phyloP scores from a whole-genome alignment of 768 basidiomycete species.

The Mycena vulgaris region DNA sequence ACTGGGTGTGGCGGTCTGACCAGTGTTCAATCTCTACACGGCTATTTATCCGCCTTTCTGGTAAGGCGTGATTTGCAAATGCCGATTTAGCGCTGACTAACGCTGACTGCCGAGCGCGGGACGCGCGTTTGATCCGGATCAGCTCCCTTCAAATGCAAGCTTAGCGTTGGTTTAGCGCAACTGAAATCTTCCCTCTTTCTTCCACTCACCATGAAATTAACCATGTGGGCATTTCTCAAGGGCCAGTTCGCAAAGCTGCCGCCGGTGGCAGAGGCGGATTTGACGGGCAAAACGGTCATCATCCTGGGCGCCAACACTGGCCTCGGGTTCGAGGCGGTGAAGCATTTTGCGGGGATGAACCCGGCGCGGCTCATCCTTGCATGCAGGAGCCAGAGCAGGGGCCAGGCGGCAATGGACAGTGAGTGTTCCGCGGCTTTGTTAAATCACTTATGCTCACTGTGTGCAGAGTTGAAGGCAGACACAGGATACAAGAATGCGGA shows the following conservation, averaged over 20 bases:
- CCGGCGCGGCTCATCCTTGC: conserved; percentile 51
- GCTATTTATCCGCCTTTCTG: too few relatives aligned
- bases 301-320: conserved; percentile 38
- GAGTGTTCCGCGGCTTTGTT: neutral
- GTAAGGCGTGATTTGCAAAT: too few relatives aligned
- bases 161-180: too few relatives aligned
- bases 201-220: conserved; percentile 16
- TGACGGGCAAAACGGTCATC: conserved; percentile 37
- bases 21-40: too few relatives aligned
- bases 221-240: conserved; percentile 12
- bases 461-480: conserved; percentile 15
- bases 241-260: conserved; percentile 26
- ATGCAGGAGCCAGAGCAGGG: conserved; percentile 42
- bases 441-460: neutral
- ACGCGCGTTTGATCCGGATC: too few relatives aligned
- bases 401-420: conserved; percentile 24
- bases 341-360: conserved; percentile 48
- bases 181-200: too few relatives aligned
- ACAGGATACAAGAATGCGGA: conserved; percentile 40
- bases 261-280: conserved; percentile 38
- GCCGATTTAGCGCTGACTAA: too few relatives aligned
- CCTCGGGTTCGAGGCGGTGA: conserved; percentile 43
- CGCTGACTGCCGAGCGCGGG: too few relatives aligned
- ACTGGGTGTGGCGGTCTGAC: too few relatives aligned
- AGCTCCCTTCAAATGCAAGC: too few relatives aligned